These are phyloP conservation scores for Chrysanthemum makinoi DNA, from an alignment of 129 eudicot genomes.

Conservation along the genomic window DNA sequence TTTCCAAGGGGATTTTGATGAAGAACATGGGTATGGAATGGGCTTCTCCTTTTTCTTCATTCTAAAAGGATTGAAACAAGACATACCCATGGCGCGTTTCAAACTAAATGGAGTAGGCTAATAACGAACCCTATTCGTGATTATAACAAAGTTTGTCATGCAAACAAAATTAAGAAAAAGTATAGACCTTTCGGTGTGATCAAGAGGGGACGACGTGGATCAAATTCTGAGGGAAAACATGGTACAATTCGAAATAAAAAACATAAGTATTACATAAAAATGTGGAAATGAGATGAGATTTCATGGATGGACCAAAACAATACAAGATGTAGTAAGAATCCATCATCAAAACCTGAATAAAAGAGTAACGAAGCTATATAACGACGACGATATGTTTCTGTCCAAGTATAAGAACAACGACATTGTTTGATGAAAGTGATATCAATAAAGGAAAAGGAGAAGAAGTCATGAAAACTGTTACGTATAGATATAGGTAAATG, in stretches of 20 bases:
- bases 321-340: slow-evolving; percentile 28
- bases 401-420: slow-evolving; percentile 10
- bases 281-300: slow-evolving; percentile 21
- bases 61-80: slow-evolving; percentile 63
- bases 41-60: slow-evolving; percentile 55
- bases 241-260: slow-evolving; percentile 43
- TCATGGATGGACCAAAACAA: slow-evolving; percentile 37
- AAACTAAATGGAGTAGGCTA: slow-evolving; percentile 10
- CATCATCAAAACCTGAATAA: slow-evolving; percentile 28
- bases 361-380: slow-evolving; percentile 12
- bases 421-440: slow-evolving; percentile 19
- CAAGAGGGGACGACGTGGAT: slow-evolving; percentile 30
- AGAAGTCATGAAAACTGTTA: slow-evolving; percentile 25
- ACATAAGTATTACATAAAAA: slow-evolving; percentile 44
- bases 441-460: slow-evolving; percentile 28
- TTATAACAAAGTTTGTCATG: slow-evolving; percentile 23
- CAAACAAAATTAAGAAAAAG: slow-evolving; percentile 20
- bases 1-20: slow-evolving; percentile 58
- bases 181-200: slow-evolving; percentile 15
- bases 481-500: slow-evolving; percentile 1
- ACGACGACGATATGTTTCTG: slow-evolving; percentile 14
- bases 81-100: slow-evolving; percentile 45
- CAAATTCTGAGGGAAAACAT: neutral
- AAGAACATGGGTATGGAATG: slow-evolving; percentile 41
- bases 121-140: slow-evolving; percentile 9